These are phyloP conservation scores for Smithsoniella earleae DNA, from an alignment of 163 green algal genomes.

Conservation along the genomic window DNA sequence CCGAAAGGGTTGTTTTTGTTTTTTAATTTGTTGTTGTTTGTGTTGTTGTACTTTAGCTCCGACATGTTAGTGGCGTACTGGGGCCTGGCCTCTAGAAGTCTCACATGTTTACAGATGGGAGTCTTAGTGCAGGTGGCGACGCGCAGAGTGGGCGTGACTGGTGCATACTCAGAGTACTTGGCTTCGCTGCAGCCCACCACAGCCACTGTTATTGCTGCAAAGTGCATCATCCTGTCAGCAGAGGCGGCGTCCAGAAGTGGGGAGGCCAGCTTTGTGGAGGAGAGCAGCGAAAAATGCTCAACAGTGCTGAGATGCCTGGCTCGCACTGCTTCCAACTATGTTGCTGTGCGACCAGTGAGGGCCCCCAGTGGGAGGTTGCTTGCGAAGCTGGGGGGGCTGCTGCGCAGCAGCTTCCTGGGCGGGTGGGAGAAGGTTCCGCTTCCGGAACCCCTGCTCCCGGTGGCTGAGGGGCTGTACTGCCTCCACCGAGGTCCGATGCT, in stretches of 20 bases:
- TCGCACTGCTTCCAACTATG: not conserved
- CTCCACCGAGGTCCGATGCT: slow-evolving; percentile 46
- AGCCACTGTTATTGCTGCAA: not conserved
- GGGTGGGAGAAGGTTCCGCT: not conserved
- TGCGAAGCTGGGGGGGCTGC: slow-evolving; percentile 10
- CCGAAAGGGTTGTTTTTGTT: too few relatives aligned
- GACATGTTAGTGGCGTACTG: too few relatives aligned
- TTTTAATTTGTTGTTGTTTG: too few relatives aligned
- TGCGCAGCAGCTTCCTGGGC: not conserved
- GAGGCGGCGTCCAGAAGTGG: not conserved
- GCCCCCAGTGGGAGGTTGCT: too few relatives aligned
- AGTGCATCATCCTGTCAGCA: slow-evolving; percentile 3
- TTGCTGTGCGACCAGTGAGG: too few relatives aligned
- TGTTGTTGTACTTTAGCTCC: too few relatives aligned
- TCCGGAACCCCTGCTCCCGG: too few relatives aligned
- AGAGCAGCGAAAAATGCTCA: not conserved
- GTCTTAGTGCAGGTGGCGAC: slow-evolving; percentile 8
- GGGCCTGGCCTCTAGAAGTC: too few relatives aligned
- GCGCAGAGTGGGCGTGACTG: not conserved
- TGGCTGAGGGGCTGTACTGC: slow-evolving; percentile 48
- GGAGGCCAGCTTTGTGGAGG: not conserved
- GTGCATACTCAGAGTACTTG: not conserved
- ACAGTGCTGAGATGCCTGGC: slow-evolving; percentile 3
- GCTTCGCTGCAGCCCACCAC: not conserved
- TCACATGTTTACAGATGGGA: too few relatives aligned